Evolutionary conservation across 805 yeast species (phyloP).

Genomic region (Hanseniaspora guilliermondii): DNA sequence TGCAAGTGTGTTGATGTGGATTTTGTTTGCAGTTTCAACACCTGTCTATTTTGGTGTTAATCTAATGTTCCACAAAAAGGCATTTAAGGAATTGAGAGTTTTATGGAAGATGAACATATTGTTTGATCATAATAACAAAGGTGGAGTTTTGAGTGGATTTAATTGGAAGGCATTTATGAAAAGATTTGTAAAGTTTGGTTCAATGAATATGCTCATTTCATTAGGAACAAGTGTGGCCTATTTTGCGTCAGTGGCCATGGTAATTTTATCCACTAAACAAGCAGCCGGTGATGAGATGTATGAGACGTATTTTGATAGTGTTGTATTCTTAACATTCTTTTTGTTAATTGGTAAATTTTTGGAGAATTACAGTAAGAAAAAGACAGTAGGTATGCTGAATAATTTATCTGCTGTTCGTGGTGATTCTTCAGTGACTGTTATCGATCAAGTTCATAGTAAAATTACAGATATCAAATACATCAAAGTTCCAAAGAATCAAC

Average conservation of each 20-base stretch:
- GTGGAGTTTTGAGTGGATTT: conserved; percentile 20
- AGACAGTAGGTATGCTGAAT: conserved; percentile 54
- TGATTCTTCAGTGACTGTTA: conserved; percentile 21
- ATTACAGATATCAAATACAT: conserved; percentile 17
- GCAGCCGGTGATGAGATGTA: conserved; percentile 30
- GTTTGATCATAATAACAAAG: conserved; percentile 26
- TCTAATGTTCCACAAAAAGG: conserved; percentile 57
- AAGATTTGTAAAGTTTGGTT: conserved; percentile 57
- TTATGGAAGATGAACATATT: conserved; percentile 33
- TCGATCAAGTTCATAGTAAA: conserved; percentile 12
- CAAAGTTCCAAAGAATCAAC: conserved; percentile 30
- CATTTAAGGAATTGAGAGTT: conserved; percentile 44
- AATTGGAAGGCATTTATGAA: conserved; percentile 20
- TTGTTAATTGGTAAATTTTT: conserved; percentile 56
- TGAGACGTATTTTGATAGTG: conserved; percentile 68
- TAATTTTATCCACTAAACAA: conserved; percentile 33
- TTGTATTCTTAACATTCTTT: conserved; percentile 62
- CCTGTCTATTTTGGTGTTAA: conserved; percentile 68
- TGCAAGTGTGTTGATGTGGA: conserved; percentile 52
- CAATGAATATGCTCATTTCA: conserved; percentile 63
- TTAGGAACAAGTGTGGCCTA: conserved; percentile 65
- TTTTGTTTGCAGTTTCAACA: conserved; percentile 49
- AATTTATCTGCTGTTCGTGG: conserved; percentile 34
- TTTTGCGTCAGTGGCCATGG: conserved; percentile 45
- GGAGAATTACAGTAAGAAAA: conserved; percentile 53